Percentiles rank a stretch among this genome's conserved stretches.
Evolutionary conservation across 257 asterid genomes (phyloP).

Genomic region (Plantago elongata): DNA sequence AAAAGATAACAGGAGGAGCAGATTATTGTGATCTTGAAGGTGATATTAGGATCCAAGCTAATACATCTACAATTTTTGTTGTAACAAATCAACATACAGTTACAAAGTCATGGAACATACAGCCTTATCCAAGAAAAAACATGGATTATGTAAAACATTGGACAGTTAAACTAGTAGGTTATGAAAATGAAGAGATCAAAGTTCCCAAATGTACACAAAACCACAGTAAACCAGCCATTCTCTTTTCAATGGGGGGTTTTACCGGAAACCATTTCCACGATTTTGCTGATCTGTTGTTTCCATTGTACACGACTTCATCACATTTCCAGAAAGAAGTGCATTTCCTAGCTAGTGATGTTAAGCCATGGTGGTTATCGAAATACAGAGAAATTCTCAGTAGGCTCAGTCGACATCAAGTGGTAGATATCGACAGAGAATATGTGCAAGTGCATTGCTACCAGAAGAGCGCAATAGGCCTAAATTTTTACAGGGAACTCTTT

Average conservation of each 20-base stretch:
- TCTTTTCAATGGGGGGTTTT: slow-evolving; percentile 61
- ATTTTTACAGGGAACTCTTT: slow-evolving; percentile 38
- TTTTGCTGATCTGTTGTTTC: slow-evolving; percentile 52
- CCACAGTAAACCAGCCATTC: slow-evolving; percentile 46
- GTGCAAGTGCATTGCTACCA: slow-evolving; percentile 40
- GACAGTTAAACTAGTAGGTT: slow-evolving; percentile 36
- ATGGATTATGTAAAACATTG: slow-evolving; percentile 43
- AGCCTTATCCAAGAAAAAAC: slow-evolving; percentile 46
- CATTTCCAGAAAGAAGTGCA: slow-evolving; percentile 40
- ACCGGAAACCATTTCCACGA: slow-evolving; percentile 74
- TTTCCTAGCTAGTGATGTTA: slow-evolving; percentile 51
- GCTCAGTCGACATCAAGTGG: slow-evolving; percentile 37
- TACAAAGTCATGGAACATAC: slow-evolving; percentile 30
- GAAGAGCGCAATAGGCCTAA: slow-evolving; percentile 41
- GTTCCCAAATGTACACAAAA: slow-evolving; percentile 38
- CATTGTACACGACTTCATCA: slow-evolving; percentile 45
- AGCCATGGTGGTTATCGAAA: slow-evolving; percentile 57
- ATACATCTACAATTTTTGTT: slow-evolving; percentile 18
- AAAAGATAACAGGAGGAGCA: slow-evolving; percentile 22
- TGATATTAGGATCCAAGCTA: slow-evolving; percentile 27
- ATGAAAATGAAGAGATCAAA: not conserved
- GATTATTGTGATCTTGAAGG: slow-evolving; percentile 38
- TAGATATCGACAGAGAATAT: slow-evolving; percentile 39
- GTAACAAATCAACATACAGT: slow-evolving; percentile 7
- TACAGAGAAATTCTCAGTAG: slow-evolving; percentile 27